These are phyloP conservation scores for Larix sibirica DNA, from an alignment of 83 land plant species.

Conservation along the genomic window DNA sequence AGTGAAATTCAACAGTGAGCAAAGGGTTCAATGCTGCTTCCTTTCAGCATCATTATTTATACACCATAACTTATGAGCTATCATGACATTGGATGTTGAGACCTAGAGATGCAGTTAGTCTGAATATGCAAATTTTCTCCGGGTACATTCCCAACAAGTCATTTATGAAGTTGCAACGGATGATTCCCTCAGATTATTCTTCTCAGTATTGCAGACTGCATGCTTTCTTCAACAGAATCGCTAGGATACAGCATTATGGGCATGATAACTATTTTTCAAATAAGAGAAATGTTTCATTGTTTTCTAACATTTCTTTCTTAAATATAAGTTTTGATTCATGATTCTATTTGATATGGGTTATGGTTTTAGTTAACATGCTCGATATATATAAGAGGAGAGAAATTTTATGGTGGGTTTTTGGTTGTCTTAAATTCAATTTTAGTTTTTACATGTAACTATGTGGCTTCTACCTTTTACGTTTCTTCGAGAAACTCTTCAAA, in stretches of 20 bases:
- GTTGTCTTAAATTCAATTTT: neutral
- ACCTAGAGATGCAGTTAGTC: too few relatives aligned
- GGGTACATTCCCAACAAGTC: too few relatives aligned
- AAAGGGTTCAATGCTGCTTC: neutral
- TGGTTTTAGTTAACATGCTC: neutral
- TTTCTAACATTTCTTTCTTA: neutral
- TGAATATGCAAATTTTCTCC: too few relatives aligned
- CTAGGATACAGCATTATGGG: neutral
- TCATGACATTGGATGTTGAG: neutral
- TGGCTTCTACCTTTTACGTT: neutral
- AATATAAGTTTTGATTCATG: neutral
- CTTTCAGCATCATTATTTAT: neutral
- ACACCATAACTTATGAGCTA: neutral
- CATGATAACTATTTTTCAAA: neutral
- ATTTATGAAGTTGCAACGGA: too few relatives aligned
- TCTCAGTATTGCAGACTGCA: neutral
- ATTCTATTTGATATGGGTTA: too few relatives aligned
- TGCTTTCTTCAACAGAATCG: neutral
- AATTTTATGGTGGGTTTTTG: neutral
- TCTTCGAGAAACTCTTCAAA: slow-evolving; percentile 54
- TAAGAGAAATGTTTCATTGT: neutral
- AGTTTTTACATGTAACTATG: neutral
- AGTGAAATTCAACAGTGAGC: neutral
- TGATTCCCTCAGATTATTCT: neutral
- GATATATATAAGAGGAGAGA: neutral